Evolutionary conservation across 495 filamentous ascomycete genomes (phyloP), one percentile per base, ranked within the genome.

Genomic region (Aspergillus ellipticus): DNA sequence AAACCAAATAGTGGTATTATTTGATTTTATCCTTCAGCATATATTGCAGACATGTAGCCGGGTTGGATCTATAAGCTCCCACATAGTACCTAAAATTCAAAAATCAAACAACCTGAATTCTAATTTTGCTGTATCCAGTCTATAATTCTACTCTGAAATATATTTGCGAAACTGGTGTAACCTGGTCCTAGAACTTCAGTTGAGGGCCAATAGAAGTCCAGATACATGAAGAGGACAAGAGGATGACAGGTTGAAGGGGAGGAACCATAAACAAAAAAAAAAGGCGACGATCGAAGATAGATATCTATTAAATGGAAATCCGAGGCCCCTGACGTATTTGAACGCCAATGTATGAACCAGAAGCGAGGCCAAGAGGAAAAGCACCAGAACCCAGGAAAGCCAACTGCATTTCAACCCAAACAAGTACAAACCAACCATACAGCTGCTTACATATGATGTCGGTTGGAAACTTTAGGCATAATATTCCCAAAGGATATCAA

Each of bases 401-500:
- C 28, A 45, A 42, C 24, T 33, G 35, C 22, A 49, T 11, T 7
- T 58, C 42, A 63, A 67, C 69, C 65, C 64, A 45, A 48, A 42
- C 29, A 37, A 13, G 13, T 19, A 49, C 41, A 39, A 17, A 55
- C 47, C 16, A 47, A 56, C 53, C 51, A 43, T 21, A 42, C 49
- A 53, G 51, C 39, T 43, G 48, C 17, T 50, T 20, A 26, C 42
- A 43, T 28, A 26, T 35, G 49, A n/a, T 39, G 35, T 15, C 13
- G 5, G 0, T 39, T 39, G 11, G 13, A 15, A n/a, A 15, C n/a
- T 39, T 39, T 13, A n/a, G 33, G 53, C 37, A 41, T 56, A 49
- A 37, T 16, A 19, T 50, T 39, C 5, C 1, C 11, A 15, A n/a
- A 5, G 52, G 55, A 57, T 55, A 62, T 58, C 35, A 49, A 37